Percentiles rank a stretch among this genome's conserved stretches.
phyloP scores from a whole-genome alignment of 225 moss, liverwort and hornwort genomes.

The Takakia lepidozioides region DNA sequence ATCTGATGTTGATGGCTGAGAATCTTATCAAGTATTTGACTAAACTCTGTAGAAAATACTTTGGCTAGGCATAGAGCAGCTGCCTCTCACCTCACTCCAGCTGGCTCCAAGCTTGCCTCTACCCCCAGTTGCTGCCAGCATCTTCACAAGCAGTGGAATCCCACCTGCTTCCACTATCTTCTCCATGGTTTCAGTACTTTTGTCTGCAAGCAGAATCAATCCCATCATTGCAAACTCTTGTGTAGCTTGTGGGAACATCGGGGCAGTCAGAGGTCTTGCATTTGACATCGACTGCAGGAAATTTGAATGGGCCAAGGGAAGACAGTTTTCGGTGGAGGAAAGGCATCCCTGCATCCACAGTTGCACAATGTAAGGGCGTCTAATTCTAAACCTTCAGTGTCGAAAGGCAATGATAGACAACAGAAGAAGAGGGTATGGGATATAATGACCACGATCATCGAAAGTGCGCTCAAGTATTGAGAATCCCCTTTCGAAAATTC shows the following conservation, averaged over 20 bases:
- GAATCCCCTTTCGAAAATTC: too few relatives aligned
- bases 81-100: slow-evolving; percentile 94
- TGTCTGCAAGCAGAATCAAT: slow-evolving; percentile 65
- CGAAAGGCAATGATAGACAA: too few relatives aligned
- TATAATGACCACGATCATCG: too few relatives aligned
- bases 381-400: not conserved
- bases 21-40: too few relatives aligned
- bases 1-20: too few relatives aligned
- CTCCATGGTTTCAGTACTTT: slow-evolving; percentile 36
- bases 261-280: slow-evolving; percentile 6
- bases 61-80: too few relatives aligned
- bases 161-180: slow-evolving; percentile 65
- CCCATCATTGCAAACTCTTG: slow-evolving; percentile 80
- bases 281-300: slow-evolving; percentile 22
- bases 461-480: too few relatives aligned
- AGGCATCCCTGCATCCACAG: slow-evolving; percentile 18
- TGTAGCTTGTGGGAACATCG: slow-evolving; percentile 43
- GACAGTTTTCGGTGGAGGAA: not conserved
- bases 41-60: too few relatives aligned
- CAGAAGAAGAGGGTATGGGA: too few relatives aligned
- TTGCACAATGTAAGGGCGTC: not conserved
- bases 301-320: slow-evolving; percentile 15
- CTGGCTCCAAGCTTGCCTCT: slow-evolving; percentile 42
- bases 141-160: slow-evolving; percentile 42
- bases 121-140: slow-evolving; percentile 34